These are phyloP conservation scores for Rhizodiscina lignyota DNA, from an alignment of 495 filamentous ascomycete genomes.

Conservation along the genomic window DNA sequence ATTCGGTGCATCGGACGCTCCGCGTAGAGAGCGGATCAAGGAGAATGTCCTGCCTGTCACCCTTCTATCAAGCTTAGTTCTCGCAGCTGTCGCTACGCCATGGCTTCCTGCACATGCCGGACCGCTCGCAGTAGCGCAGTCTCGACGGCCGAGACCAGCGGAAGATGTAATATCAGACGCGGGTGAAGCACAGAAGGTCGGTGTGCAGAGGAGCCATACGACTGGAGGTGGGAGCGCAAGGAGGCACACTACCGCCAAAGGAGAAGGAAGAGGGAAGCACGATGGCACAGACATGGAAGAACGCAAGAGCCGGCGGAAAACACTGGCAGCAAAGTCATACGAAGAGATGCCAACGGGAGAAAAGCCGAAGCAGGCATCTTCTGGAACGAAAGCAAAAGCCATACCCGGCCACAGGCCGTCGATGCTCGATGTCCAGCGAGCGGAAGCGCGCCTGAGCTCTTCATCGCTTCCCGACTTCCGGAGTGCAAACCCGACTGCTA, in stretches of 20 bases:
- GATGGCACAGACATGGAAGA: conserved; percentile 3
- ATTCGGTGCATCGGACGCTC: conserved; percentile 46
- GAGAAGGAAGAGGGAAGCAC: no score
- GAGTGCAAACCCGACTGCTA: conserved; percentile 23
- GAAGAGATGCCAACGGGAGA: conserved; percentile 1
- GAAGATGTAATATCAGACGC: conserved; percentile 39
- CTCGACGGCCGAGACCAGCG: conserved; percentile 43
- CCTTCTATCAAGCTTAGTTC: conserved; percentile 51
- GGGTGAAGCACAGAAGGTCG: conserved; percentile 30
- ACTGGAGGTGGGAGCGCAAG: conserved; percentile 30
- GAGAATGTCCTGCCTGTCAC: conserved; percentile 61
- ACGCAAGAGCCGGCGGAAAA: conserved; percentile 2
- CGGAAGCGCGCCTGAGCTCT: conserved; percentile 35
- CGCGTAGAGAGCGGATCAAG: conserved; percentile 48
- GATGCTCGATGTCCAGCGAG: conserved; percentile 4
- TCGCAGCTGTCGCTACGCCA: conserved; percentile 39
- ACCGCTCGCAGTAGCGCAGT: conserved; percentile 57
- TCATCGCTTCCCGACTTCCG: conserved; percentile 48
- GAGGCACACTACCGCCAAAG: conserved; percentile 25
- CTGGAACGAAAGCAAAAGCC: neutral
- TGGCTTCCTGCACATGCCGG: conserved; percentile 35
- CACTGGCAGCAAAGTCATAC: no score
- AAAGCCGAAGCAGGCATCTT: neutral
- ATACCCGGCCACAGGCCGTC: conserved; percentile 4
- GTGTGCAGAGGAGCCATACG: conserved; percentile 39